A percentile compares a stretch with the other conserved stretches of the same genome.
These are phyloP conservation scores for Arctium minus DNA, from an alignment of 129 eudicot genomes.

Conservation along the genomic window DNA sequence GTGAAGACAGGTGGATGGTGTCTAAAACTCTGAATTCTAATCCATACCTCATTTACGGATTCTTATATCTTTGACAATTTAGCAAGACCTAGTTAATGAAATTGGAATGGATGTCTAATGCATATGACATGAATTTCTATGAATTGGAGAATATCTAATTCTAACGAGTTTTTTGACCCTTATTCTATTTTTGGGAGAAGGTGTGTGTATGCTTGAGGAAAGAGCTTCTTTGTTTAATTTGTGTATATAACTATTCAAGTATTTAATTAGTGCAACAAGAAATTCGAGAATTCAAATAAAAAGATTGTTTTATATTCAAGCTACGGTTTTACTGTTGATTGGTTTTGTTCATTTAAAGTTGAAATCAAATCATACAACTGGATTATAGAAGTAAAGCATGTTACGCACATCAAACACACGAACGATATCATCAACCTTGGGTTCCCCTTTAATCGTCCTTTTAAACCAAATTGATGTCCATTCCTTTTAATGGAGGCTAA, in stretches of 20 bases:
- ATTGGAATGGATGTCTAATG: not conserved
- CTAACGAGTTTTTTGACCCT: too few relatives aligned
- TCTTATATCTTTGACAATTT: not conserved
- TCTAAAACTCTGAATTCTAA: not conserved
- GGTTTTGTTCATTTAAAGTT: not conserved
- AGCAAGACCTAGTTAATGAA: too few relatives aligned
- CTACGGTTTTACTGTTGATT: not conserved
- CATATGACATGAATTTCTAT: not conserved
- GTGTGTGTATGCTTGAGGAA: too few relatives aligned
- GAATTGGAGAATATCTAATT: not conserved
- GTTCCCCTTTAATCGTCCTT: not conserved
- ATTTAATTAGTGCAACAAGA: too few relatives aligned
- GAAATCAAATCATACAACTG: not conserved
- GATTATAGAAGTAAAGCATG: not conserved
- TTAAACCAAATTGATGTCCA: not conserved
- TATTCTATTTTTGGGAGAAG: too few relatives aligned
- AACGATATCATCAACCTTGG: not conserved
- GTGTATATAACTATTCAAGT: too few relatives aligned
- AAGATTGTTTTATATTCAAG: not conserved
- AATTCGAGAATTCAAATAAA: too few relatives aligned
- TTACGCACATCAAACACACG: not conserved
- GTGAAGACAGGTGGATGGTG: too few relatives aligned
- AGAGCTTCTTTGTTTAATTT: too few relatives aligned
- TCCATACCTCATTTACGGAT: too few relatives aligned
- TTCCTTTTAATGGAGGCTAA: too few relatives aligned